Base-by-base conservation (phyloP, 2,329 filamentous ascomycete species). In the Colletotrichum trifolii region DNA sequence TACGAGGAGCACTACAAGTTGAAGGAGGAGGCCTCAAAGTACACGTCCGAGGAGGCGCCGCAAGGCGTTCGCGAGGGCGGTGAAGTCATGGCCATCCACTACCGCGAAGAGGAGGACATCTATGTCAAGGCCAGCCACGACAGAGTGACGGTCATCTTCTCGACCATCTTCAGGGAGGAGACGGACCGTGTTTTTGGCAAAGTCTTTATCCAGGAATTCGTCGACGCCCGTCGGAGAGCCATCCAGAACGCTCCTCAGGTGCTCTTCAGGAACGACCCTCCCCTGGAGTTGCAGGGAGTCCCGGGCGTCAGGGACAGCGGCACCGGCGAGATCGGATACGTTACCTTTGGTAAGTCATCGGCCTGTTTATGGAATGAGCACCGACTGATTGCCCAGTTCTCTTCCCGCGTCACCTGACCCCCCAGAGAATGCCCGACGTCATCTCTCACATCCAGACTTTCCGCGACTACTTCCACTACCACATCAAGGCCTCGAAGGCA, bases 381-480 rank as follows among this genome's bases (percentile, higher is more conserved):
- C 69, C 74, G 54, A 72, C 65, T 42, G 25, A 35, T 34, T 66
- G 33, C 15, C 8, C 12, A 96, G 96, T 98, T 52, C 87, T 99
- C 47, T 99, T 99, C 83, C 95, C 96, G 50, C 91, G 96, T 69
- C 96, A 99, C 79, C 85, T 99, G 70, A 95, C 94, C 12, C 89
- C 89, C 12, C 93, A 97, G 79, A 89, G 94, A 75, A 93, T 96
- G 82, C 91, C 92, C 66, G 94, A 97, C 70, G 94, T 96, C 76
- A 99, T 99, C 72, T 97, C 94, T 54, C 96, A 99, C 78, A 98
- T 99, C 73, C 96, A 99, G 81, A 99, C 96, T 12, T 99, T 99
- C 92, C 92, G 96, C 71, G 96, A 99, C 77, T 99, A 99, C 81
- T 99, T 99, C 85, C 96, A 99, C 80, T 99, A 99, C 79, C 96